Percentiles rank a stretch among this genome's conserved stretches.
Conservation (phyloP, 2,329 filamentous ascomycete species). For the Fusarium protoensiforme region DNA sequence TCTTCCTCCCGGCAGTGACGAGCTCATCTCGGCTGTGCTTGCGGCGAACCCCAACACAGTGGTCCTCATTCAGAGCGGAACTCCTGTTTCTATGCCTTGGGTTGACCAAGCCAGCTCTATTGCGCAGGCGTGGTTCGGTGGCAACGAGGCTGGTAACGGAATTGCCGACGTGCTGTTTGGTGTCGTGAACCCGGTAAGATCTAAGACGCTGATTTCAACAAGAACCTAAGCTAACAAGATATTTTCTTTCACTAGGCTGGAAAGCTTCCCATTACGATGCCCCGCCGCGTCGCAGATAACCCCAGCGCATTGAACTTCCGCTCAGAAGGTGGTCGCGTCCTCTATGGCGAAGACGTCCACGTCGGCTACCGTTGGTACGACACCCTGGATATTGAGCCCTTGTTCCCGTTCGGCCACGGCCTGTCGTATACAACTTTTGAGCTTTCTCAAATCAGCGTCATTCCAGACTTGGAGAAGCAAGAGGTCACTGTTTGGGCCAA, state of each 20-base stretch:
- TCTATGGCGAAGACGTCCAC: constrained; percentile 32
- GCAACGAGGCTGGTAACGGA: constrained; percentile 31
- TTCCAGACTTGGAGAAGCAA: background rate
- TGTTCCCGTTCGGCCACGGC: constrained; percentile 30
- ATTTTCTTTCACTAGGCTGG: background rate
- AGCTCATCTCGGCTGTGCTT: constrained; percentile 22
- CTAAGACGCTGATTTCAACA: background rate
- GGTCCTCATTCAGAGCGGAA: constrained; percentile 29
- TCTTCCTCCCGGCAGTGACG: constrained; percentile 22
- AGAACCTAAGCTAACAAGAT: background rate
- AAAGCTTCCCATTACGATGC: constrained; percentile 31
- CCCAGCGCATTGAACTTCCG: constrained; percentile 27
- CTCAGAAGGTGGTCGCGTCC: constrained; percentile 22
- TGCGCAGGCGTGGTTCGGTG: constrained; percentile 31
- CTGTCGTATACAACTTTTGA: constrained; percentile 29
- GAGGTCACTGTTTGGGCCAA: constrained; percentile 55
- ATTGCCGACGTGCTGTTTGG: constrained; percentile 34
- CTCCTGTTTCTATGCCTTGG: constrained; percentile 32
- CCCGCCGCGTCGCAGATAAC: constrained; percentile 23
- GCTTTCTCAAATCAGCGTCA: constrained; percentile 1
- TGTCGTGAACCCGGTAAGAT: constrained; percentile 22
- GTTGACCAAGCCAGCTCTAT: constrained; percentile 9
- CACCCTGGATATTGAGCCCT: constrained; percentile 17
- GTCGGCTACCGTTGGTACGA: constrained; percentile 34
- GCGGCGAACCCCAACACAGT: constrained; percentile 23